These are phyloP conservation scores for Rhodotorula sp. DNA, from an alignment of 1,284 basidiomycete genomes.

Conservation along the genomic window DNA sequence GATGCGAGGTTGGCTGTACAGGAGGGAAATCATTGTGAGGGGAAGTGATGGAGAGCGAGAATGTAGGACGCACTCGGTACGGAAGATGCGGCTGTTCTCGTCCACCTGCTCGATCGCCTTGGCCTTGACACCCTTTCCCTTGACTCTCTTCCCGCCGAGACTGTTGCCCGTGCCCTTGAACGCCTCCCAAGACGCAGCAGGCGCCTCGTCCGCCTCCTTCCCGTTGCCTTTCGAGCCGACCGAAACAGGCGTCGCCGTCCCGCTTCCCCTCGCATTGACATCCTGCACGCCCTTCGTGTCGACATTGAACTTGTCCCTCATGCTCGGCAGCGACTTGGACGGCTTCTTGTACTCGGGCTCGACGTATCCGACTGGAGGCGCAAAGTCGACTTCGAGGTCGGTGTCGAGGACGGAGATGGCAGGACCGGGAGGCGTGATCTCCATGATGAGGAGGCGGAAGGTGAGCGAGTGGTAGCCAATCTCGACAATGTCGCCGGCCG, in stretches of 20 bases:
- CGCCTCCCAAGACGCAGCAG: slow-evolving; percentile 75
- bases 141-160: slow-evolving; percentile 79
- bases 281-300: slow-evolving; percentile 57
- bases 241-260: slow-evolving; percentile 38
- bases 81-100: slow-evolving; percentile 78
- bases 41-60: neutral
- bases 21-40: neutral
- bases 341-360: slow-evolving; percentile 74
- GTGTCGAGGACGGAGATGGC: slow-evolving; percentile 93
- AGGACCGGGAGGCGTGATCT: slow-evolving; percentile 71
- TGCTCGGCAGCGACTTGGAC: slow-evolving; percentile 76
- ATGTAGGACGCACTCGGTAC: slow-evolving; percentile 68
- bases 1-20: slow-evolving; percentile 73
- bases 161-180: slow-evolving; percentile 93
- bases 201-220: slow-evolving; percentile 10
- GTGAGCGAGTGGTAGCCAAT: slow-evolving; percentile 65
- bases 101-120: slow-evolving; percentile 75
- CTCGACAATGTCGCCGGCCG: slow-evolving; percentile 53
- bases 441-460: slow-evolving; percentile 95
- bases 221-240: slow-evolving; percentile 26
- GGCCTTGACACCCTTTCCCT: slow-evolving; percentile 82
- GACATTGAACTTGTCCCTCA: slow-evolving; percentile 97
- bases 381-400: slow-evolving; percentile 79
- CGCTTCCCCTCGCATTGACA: slow-evolving; percentile 42
- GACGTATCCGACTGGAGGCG: slow-evolving; percentile 63